Evolutionary conservation across 257 asterid species (phyloP).

Genomic region (Solanum medicagineum): DNA sequence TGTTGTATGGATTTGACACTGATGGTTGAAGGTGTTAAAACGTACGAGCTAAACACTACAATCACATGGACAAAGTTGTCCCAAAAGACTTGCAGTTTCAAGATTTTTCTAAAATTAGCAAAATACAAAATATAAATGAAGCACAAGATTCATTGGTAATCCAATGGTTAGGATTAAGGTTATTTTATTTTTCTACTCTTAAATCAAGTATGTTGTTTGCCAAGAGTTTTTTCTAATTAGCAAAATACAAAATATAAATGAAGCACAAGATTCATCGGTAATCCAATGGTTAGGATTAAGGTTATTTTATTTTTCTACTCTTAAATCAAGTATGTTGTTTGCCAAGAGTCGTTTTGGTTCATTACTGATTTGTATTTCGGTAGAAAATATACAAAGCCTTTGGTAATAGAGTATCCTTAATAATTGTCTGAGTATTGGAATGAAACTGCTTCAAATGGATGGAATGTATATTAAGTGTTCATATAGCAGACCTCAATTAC

Average conservation of each 20-base stretch:
- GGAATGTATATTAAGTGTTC: not conserved
- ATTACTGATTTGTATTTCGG: not conserved
- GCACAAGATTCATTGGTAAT: not conserved
- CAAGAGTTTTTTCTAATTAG: not conserved
- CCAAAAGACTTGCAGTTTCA: not conserved
- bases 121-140: not conserved
- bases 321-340: not conserved
- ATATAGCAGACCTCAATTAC: not conserved
- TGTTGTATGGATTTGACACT: not conserved
- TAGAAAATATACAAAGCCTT: not conserved
- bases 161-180: not conserved
- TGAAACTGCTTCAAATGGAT: not conserved
- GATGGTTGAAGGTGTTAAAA: not conserved
- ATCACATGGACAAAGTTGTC: not conserved
- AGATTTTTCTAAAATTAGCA: not conserved
- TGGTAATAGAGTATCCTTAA: not conserved
- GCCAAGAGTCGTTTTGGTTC: not conserved
- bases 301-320: not conserved
- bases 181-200: not conserved
- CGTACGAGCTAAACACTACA: not conserved
- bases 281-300: not conserved
- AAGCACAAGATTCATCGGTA: not conserved
- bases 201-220: not conserved
- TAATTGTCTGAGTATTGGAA: not conserved
- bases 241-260: not conserved